These are phyloP conservation scores for Termitomyces sp. DNA, from an alignment of 768 basidiomycete species.

Conservation along the genomic window DNA sequence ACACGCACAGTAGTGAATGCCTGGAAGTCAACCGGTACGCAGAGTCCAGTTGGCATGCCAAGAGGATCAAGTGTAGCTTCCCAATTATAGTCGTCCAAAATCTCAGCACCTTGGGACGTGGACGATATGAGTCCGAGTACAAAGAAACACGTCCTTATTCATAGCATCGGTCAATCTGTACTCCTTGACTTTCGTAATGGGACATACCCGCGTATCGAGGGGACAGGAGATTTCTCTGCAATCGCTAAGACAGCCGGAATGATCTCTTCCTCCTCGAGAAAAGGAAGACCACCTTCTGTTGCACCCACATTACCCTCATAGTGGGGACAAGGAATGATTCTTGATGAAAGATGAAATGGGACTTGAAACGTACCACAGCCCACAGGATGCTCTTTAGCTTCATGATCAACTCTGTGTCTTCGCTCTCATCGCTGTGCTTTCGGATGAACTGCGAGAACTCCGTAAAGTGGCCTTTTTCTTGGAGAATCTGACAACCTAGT, in stretches of 20 bases:
- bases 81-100: constrained; percentile 91
- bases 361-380: constrained; percentile 78
- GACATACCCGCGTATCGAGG: constrained; percentile 88
- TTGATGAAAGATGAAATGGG: neutral
- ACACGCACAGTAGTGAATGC: constrained; percentile 71
- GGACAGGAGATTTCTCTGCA: constrained; percentile 81
- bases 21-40: constrained; percentile 81
- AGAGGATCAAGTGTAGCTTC: constrained; percentile 84
- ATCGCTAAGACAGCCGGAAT: constrained; percentile 88
- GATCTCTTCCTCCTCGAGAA: constrained; percentile 94
- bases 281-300: constrained; percentile 84
- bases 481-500: constrained; percentile 86
- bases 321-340: neutral
- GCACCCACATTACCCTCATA: constrained; percentile 90
- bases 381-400: constrained; percentile 94
- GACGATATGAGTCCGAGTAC: constrained; percentile 90
- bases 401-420: constrained; percentile 78
- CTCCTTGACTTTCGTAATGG: neutral
- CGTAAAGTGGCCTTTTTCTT: constrained; percentile 85
- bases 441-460: constrained; percentile 91
- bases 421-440: constrained; percentile 77
- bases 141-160: constrained; percentile 86
- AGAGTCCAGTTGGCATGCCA: constrained; percentile 85
- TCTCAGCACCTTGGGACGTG: constrained; percentile 88
- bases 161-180: neutral